phyloP scores from a whole-genome alignment of 495 filamentous ascomycete species.

The Aspergillus indologenus region DNA sequence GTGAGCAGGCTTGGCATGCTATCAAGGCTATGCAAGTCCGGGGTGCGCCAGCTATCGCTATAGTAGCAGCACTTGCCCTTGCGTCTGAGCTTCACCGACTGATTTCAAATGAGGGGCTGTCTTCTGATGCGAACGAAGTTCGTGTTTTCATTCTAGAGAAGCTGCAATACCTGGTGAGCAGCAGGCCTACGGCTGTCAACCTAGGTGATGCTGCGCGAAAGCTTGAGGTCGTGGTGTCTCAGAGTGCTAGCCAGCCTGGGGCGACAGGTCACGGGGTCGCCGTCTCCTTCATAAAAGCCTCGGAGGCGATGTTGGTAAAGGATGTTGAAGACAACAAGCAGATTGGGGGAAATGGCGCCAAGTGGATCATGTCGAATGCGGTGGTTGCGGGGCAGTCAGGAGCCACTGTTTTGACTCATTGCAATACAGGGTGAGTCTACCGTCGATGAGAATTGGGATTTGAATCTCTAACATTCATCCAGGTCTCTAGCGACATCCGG shows the following conservation, averaged over 20 bases:
- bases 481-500: conserved; percentile 93
- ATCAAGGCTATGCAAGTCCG: conserved; percentile 93
- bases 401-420: conserved; percentile 85
- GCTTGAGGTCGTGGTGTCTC: conserved; percentile 57
- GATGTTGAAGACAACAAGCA: conserved; percentile 81
- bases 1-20: conserved; percentile 83
- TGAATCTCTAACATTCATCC: conserved; percentile 4
- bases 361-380: conserved; percentile 67
- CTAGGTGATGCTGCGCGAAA: conserved; percentile 83
- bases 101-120: conserved; percentile 21
- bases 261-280: conserved; percentile 49
- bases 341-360: conserved; percentile 79
- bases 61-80: conserved; percentile 85
- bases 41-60: conserved; percentile 94
- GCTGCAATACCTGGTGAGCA: conserved; percentile 78
- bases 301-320: conserved; percentile 82
- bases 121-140: conserved; percentile 53
- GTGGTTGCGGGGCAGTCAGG: conserved; percentile 30
- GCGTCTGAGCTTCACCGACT: conserved; percentile 54
- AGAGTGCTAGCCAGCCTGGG: conserved; percentile 28
- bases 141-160: conserved; percentile 64
- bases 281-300: conserved; percentile 66
- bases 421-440: conserved; percentile 78
- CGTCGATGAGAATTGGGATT: not conserved
- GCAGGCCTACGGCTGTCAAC: conserved; percentile 92